phyloP scores from a whole-genome alignment of 768 basidiomycete species.

The Suillus decipiens region DNA sequence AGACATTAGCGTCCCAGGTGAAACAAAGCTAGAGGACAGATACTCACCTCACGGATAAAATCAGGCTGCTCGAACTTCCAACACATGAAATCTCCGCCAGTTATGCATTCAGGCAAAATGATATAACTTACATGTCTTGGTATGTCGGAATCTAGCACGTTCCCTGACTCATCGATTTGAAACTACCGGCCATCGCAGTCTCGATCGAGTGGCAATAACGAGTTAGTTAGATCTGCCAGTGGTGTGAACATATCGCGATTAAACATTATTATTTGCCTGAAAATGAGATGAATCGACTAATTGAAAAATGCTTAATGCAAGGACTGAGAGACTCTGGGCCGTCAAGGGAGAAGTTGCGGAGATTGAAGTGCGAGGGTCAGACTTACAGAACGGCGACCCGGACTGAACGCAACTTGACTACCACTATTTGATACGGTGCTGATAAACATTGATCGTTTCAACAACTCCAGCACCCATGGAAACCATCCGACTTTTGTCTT shows the following conservation, averaged over 20 bases:
- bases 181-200: not conserved
- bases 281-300: not conserved
- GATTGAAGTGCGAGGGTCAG: not conserved
- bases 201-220: not conserved
- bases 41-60: not conserved
- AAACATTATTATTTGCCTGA: not conserved
- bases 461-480: not conserved
- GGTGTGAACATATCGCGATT: not conserved
- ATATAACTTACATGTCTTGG: not conserved
- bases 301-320: not conserved
- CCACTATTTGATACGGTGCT: not conserved
- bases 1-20: not conserved
- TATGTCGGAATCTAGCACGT: not conserved
- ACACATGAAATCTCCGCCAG: not conserved
- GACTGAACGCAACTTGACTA: too few species aligned
- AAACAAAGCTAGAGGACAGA: not conserved
- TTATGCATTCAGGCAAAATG: not conserved
- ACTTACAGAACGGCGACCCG: too few species aligned
- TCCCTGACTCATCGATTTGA: not conserved
- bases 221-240: not conserved
- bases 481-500: not conserved
- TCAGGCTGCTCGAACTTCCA: not conserved
- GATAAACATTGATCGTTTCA: not conserved
- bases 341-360: not conserved
- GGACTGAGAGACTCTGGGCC: not conserved